Conservation (phyloP, 106 monocot species). For the Acanthochlamys bracteata region DNA sequence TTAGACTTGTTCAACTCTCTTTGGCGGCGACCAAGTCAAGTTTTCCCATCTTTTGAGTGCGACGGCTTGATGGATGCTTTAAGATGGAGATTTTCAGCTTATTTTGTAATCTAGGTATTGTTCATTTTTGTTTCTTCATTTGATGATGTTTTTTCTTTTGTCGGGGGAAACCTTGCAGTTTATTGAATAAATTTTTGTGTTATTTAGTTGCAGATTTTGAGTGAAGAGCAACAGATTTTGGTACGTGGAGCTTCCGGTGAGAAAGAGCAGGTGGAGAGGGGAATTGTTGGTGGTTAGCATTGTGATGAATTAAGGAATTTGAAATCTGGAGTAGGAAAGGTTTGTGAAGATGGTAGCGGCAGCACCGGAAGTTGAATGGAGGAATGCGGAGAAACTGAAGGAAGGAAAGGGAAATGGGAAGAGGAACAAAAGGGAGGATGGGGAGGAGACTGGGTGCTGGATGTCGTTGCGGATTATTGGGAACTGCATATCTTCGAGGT, state of each 20-base stretch:
- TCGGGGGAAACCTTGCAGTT: too few species aligned
- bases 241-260: not conserved
- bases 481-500: slow-evolving; percentile 63
- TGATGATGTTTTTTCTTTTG: too few species aligned
- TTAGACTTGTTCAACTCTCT: not conserved
- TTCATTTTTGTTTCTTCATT: too few species aligned
- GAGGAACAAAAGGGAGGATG: not conserved
- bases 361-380: slow-evolving; percentile 17
- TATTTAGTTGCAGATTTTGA: not conserved
- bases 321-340: not conserved
- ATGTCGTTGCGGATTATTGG: slow-evolving; percentile 37
- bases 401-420: slow-evolving; percentile 19
- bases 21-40: too few species aligned
- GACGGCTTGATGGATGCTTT: too few species aligned
- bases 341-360: slow-evolving; percentile 29
- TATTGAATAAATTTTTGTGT: not conserved
- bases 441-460: slow-evolving; percentile 57
- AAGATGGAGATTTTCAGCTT: too few species aligned
- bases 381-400: slow-evolving; percentile 12
- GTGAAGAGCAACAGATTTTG: not conserved
- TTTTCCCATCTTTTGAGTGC: not conserved
- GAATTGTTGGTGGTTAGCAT: not conserved
- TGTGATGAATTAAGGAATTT: slow-evolving; percentile 2
- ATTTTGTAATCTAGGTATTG: too few species aligned
- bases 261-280: not conserved